Conservation (phyloP, 306 rosid genomes). For the Heteromeles arbutifolia region DNA sequence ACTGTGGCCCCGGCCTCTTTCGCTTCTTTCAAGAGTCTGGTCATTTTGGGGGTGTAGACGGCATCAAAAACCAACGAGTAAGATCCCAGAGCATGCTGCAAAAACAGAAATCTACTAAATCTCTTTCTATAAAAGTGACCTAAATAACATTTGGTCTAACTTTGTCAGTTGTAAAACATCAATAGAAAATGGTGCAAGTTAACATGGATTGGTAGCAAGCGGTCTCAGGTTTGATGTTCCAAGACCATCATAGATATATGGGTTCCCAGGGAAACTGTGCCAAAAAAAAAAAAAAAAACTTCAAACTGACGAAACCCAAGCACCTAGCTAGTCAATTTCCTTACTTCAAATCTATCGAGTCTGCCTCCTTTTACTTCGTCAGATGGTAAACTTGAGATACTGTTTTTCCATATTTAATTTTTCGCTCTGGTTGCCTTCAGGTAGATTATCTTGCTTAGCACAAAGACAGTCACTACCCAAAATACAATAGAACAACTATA, state of each 20-base stretch:
- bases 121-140: constrained; percentile 18
- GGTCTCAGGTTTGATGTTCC: not conserved
- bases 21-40: constrained; percentile 87
- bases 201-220: not conserved
- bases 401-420: not conserved
- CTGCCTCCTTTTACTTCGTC: not conserved
- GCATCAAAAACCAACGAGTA: constrained; percentile 90
- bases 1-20: constrained; percentile 69
- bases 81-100: constrained; percentile 59
- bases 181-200: not conserved
- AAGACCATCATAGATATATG: not conserved
- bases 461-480: too few relatives aligned
- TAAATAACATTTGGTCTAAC: not conserved
- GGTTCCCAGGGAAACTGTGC: not conserved
- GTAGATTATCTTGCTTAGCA: too few relatives aligned
- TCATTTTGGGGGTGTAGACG: constrained; percentile 76
- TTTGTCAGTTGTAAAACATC: not conserved
- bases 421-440: not conserved
- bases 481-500: too few relatives aligned
- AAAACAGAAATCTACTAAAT: constrained; percentile 29
- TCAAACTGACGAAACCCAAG: not conserved
- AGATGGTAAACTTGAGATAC: not conserved
- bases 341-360: not conserved
- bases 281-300: not conserved
- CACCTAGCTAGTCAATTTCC: not conserved